phyloP scores from a whole-genome alignment of 371 early-diverging fungal genomes.

The Lichtheimia corymbifera region DNA sequence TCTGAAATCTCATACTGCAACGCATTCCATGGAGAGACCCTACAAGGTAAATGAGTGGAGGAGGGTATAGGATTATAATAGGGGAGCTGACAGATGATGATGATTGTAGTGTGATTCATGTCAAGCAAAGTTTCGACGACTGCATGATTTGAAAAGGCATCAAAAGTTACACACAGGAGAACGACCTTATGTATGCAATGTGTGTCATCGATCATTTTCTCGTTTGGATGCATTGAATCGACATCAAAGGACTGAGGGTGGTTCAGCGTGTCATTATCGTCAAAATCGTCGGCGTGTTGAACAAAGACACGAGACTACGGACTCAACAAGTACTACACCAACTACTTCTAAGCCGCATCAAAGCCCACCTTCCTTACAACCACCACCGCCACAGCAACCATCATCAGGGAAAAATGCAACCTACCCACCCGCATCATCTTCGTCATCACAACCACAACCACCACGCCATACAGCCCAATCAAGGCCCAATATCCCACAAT shows the following conservation, averaged over 20 bases:
- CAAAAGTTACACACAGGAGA: constrained; percentile 65
- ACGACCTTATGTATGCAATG: constrained; percentile 55
- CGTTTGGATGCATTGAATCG: constrained; percentile 71
- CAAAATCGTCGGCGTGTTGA: constrained; percentile 9
- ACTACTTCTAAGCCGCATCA: constrained; percentile 1
- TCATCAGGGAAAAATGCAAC: no score
- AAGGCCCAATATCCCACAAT: constrained; percentile 9
- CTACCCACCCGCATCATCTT: no score
- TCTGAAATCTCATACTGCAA: constrained; percentile 46
- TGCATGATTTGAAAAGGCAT: constrained; percentile 66
- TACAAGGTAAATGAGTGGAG: constrained; percentile 33
- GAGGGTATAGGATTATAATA: constrained; percentile 5
- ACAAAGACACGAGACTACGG: constrained; percentile 5
- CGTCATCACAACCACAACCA: constrained; percentile 1
- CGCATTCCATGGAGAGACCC: constrained; percentile 43
- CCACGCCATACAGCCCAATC: neutral
- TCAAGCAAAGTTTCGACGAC: constrained; percentile 50
- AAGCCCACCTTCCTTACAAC: neutral
- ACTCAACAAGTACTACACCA: neutral
- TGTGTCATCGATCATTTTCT: constrained; percentile 66
- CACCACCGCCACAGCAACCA: neutral
- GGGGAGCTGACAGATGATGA: neutral
- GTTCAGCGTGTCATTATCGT: constrained; percentile 17
- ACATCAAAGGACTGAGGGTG: constrained; percentile 67
- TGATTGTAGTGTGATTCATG: constrained; percentile 38